These are phyloP conservation scores for Melastoma candidum DNA, from an alignment of 441 rosid genomes.

Conservation along the genomic window DNA sequence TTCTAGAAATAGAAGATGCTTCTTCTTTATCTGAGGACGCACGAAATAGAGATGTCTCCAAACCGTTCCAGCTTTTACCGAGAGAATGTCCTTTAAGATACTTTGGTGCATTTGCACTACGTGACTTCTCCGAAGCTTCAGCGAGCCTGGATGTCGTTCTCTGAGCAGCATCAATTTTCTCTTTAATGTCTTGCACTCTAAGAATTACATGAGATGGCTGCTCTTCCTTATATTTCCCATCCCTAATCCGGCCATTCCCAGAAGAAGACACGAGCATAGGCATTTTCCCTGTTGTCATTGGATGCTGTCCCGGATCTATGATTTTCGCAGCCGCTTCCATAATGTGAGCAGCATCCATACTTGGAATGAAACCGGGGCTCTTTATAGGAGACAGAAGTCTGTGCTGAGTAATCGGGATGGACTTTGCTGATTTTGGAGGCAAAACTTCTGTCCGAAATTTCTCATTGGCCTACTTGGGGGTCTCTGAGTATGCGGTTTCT, in stretches of 20 bases:
- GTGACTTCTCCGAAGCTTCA: conserved; percentile 37
- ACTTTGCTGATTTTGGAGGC: conserved; percentile 93
- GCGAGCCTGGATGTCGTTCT: conserved; percentile 29
- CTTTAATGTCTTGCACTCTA: conserved; percentile 41
- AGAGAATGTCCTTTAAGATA: conserved; percentile 55
- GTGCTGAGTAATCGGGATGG: conserved; percentile 82
- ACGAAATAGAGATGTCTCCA: conserved; percentile 30
- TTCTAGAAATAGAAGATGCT: conserved; percentile 29
- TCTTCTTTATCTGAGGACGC: conserved; percentile 33
- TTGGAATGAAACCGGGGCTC: conserved; percentile 72
- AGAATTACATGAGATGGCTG: conserved; percentile 30
- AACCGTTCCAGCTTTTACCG: conserved; percentile 64
- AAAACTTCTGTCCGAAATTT: conserved; percentile 84
- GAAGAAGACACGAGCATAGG: conserved; percentile 36
- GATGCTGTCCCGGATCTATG: conserved; percentile 46
- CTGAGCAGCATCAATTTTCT: conserved; percentile 41
- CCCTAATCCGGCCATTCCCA: conserved; percentile 52
- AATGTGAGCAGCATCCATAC: conserved; percentile 76
- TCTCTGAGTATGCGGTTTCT: conserved; percentile 25
- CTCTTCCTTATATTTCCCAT: conserved; percentile 60
- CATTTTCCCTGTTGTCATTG: conserved; percentile 27
- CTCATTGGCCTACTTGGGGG: conserved; percentile 52
- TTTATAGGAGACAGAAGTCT: conserved; percentile 94
- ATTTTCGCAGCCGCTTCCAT: conserved; percentile 98
- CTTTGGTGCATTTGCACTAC: conserved; percentile 45